Base-by-base conservation (phyloP, 139 green algal species). In the Klebsormidium nitens region DNA sequence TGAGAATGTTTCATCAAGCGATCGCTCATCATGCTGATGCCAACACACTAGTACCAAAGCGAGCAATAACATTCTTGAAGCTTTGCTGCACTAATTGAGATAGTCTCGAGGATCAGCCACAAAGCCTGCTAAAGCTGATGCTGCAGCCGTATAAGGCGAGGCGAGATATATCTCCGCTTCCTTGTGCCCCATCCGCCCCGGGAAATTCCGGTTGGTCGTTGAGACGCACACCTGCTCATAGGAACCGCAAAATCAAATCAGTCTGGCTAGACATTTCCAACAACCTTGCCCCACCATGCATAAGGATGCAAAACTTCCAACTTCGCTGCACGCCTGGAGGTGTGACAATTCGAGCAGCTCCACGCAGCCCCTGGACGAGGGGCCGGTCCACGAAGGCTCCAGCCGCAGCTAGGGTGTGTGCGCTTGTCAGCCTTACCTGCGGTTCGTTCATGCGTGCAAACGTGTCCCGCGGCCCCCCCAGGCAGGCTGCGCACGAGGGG, bases 171-270 rank as follows among this genome's bases (percentile, higher is more conserved):
- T 87, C 80, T 96, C 85, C 11, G 89, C 91, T 71, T 97, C 91
- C 81, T 97, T 97, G 85, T 96, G 87, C 1, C 91, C 91, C 91
- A 97, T 97, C 55, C 91, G 84, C n/a, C 91, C 91, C 2, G 91
- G 92, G 88, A 97, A 97, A 73, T 97, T 97, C 68, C 91, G 86
- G 83, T 97, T 97, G 65, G 91, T 97, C 28, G 92, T 97, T 26
- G 88, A 95, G 19, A 97, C 91, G 69, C 88, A 95, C 52, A 95
- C 83, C 80, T 85, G 77, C n/a, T n/a, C n/a, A n/a, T n/a, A n/a
- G n/a, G n/a, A n/a, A n/a, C n/a, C n/a, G n/a, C n/a, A n/a, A n/a
- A n/a, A n/a, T n/a, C n/a, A n/a, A n/a, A n/a, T n/a, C n/a, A n/a
- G n/a, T n/a, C n/a, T n/a, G n/a, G n/a, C n/a, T n/a, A n/a, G n/a